Conservation (phyloP, 2,329 filamentous ascomycete genomes). For the Leptographium radiaticola region DNA sequence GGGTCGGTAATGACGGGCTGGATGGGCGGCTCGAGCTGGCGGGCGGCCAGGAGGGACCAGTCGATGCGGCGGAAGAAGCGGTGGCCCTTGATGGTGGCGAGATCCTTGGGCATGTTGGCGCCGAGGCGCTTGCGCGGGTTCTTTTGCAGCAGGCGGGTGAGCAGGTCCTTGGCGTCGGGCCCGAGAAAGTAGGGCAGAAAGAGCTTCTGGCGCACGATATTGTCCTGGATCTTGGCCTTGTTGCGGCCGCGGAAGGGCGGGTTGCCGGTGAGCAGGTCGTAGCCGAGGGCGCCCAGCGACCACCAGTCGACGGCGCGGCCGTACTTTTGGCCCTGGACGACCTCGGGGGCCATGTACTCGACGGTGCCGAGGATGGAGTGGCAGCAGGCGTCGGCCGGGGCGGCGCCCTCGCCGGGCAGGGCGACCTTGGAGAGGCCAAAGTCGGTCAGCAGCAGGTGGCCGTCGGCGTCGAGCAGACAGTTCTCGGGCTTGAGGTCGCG, state of each 20-base stretch:
- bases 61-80: conserved; percentile 96
- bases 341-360: conserved; percentile 98
- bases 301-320: conserved; percentile 97
- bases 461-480: conserved; percentile 80
- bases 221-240: conserved; percentile 88
- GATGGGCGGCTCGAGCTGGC: conserved; percentile 80
- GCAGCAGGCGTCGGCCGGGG: conserved; percentile 58
- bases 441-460: conserved; percentile 87
- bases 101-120: conserved; percentile 75
- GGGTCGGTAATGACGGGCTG: conserved; percentile 90
- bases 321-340: conserved; percentile 77
- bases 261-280: conserved; percentile 81
- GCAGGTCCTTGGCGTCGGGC: conserved; percentile 83
- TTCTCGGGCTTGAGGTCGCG: conserved; percentile 97
- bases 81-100: conserved; percentile 76
- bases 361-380: conserved; percentile 89
- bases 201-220: conserved; percentile 88
- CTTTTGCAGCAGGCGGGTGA: conserved; percentile 81
- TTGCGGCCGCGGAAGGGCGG: conserved; percentile 87
- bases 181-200: conserved; percentile 80
- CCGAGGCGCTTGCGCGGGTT: conserved; percentile 86
- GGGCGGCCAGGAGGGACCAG: conserved; percentile 73
- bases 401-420: conserved; percentile 23
- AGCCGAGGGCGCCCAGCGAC: conserved; percentile 88
- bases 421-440: conserved; percentile 95